These are phyloP conservation scores for Diplodia mutila DNA, from an alignment of 2,329 filamentous ascomycete species.

Conservation along the genomic window DNA sequence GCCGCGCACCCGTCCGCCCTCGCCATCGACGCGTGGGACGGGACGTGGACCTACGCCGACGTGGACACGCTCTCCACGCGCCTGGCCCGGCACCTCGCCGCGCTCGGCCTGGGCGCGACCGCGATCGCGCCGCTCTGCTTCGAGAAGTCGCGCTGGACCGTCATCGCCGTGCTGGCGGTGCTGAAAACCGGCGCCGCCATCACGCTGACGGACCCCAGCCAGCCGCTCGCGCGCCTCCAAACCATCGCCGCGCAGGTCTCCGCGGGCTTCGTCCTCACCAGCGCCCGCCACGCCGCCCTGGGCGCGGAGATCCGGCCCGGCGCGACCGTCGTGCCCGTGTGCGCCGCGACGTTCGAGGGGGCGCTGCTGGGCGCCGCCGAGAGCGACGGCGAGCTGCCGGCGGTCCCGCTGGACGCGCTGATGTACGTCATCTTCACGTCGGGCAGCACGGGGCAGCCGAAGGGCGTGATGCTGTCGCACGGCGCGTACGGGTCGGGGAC, in stretches of 20 bases:
- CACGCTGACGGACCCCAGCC: not conserved
- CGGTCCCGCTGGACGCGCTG: slow-evolving; percentile 49
- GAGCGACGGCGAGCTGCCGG: too few species aligned
- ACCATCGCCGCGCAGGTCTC: slow-evolving; percentile 28
- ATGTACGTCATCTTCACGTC: slow-evolving; percentile 68
- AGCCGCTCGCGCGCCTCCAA: not conserved
- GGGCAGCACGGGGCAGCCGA: slow-evolving; percentile 30
- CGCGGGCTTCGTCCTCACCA: slow-evolving; percentile 28
- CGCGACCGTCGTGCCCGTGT: slow-evolving; percentile 27
- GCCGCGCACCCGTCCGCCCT: slow-evolving; percentile 39
- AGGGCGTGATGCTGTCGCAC: slow-evolving; percentile 33
- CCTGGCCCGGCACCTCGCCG: not conserved
- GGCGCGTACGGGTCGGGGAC: slow-evolving; percentile 34
- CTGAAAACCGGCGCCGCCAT: slow-evolving; percentile 28
- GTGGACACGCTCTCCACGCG: slow-evolving; percentile 39
- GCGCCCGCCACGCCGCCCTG: slow-evolving; percentile 31
- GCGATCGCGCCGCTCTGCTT: slow-evolving; percentile 28
- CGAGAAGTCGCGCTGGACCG: slow-evolving; percentile 29
- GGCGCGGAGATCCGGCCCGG: slow-evolving; percentile 38
- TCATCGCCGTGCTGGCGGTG: slow-evolving; percentile 29
- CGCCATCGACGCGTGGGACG: slow-evolving; percentile 58
- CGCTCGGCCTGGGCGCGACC: not conserved
- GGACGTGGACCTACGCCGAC: slow-evolving; percentile 52
- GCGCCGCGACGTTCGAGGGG: not conserved
- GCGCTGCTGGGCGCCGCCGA: not conserved